Evolutionary conservation across 768 basidiomycete species (phyloP), one percentile per base, ranked within the genome.

Genomic region (Mycena filopes): DNA sequence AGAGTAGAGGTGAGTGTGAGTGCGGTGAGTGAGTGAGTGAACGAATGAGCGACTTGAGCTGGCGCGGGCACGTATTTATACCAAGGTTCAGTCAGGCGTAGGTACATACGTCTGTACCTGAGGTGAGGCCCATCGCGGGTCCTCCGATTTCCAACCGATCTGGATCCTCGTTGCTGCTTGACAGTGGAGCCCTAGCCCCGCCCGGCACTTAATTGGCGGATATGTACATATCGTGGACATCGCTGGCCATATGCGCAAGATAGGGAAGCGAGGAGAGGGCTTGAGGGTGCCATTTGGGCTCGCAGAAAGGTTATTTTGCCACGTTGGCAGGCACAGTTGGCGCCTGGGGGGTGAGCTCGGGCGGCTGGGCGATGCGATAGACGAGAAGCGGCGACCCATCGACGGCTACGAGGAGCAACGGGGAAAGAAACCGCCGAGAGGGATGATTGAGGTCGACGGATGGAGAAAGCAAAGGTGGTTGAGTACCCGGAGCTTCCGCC

Each of bases 141-240:
- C 23, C 23, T 61, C 62, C 55, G 55, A 57, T 63, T 63, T 56
- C 45, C 62, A 51, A 57, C 55, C 62, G 62, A 63, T 63, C 41
- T 57, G 55, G 55, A 63, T 63, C 55, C 55, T 57, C 62, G 26
- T 53, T 51, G 40, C n/a, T n/a, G n/a, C n/a, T 26, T 38, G 51
- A 16, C 57, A 49, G 31, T 42, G 38, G 38, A 59, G 38, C 38
- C 25, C 40, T 63, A 63, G 54, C 54, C 28, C 61, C 46, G 54
- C 40, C 41, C 48, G 49, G 36, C n/a, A n/a, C n/a, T n/a, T 28
- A 57, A 51, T 63, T 50, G 47, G 62, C 54, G 62, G 48, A 55
- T 62, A 55, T 62, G 55, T 41, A 57, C 42, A 57, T 63, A 29
- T 38, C 23, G 48, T 62, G 55, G 29, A 57, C 42, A 57, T 63